Conservation (phyloP, 2,329 filamentous ascomycete species). For the Alternaria novae-zelandiae region DNA sequence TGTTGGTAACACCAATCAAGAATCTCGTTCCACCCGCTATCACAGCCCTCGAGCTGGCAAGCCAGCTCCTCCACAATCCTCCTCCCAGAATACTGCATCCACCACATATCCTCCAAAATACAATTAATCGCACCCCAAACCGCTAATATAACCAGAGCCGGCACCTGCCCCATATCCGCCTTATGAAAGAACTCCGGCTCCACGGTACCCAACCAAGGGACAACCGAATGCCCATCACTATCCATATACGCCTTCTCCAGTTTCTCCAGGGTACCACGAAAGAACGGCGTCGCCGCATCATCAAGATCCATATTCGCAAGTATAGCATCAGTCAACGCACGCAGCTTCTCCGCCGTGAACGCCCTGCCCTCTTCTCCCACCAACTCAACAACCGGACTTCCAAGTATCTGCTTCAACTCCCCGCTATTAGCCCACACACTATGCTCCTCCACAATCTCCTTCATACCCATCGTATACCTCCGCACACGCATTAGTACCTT, state of each 20-base stretch:
- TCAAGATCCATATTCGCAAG: background rate
- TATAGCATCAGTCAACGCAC: background rate
- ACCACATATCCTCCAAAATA: background rate
- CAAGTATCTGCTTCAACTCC: background rate
- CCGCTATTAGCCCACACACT: background rate
- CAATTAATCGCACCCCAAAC: background rate
- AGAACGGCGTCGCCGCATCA: background rate
- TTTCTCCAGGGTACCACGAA: background rate
- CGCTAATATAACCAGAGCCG: background rate
- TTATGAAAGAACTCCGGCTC: background rate
- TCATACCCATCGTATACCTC: background rate
- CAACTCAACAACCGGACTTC: background rate
- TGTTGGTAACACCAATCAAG: background rate
- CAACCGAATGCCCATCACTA: background rate
- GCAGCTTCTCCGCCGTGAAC: background rate
- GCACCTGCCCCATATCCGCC: background rate
- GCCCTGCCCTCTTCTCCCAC: background rate
- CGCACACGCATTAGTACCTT: background rate
- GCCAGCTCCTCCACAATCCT: background rate
- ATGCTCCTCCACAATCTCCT: background rate
- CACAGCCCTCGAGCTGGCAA: background rate
- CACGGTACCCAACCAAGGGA: background rate
- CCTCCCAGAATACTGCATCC: background rate
- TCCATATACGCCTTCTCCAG: background rate
- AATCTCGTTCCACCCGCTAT: background rate